Evolutionary conservation across 2,329 filamentous ascomycete species (phyloP).

Genomic region (Aspergillus alliaceus): DNA sequence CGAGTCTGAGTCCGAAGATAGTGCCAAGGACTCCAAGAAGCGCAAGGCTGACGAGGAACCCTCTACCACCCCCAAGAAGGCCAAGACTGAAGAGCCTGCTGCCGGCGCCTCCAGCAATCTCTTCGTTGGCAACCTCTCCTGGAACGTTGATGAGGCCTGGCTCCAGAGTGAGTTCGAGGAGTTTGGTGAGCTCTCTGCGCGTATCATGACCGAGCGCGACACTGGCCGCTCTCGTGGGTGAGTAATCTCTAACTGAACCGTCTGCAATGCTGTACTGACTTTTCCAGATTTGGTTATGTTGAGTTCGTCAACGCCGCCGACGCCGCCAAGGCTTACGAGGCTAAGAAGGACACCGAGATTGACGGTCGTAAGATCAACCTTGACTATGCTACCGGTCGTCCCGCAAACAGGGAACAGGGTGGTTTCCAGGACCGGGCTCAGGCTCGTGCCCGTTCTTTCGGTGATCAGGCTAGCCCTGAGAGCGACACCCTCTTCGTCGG

Average conservation of each 20-base stretch:
- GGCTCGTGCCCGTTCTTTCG: conserved; percentile 57
- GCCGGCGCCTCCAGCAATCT: conserved; percentile 59
- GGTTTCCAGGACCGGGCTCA: conserved; percentile 65
- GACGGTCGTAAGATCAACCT: conserved; percentile 75
- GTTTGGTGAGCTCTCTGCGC: conserved; percentile 70
- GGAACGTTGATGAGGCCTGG: conserved; percentile 83
- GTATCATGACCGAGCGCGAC: conserved; percentile 80
- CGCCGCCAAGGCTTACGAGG: conserved; percentile 70
- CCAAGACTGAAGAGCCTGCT: conserved; percentile 54
- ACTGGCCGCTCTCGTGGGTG: conserved; percentile 80
- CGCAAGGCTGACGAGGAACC: conserved; percentile 51
- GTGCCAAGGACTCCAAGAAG: conserved; percentile 43
- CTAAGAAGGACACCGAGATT: conserved; percentile 72
- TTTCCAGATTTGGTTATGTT: conserved; percentile 76
- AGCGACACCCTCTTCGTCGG: conserved; percentile 88
- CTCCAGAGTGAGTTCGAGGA: conserved; percentile 78
- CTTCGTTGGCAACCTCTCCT: conserved; percentile 87
- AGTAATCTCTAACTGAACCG: conserved; percentile 22
- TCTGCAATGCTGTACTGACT: conserved; percentile 4
- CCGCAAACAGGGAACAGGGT: conserved; percentile 52
- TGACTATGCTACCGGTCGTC: conserved; percentile 71
- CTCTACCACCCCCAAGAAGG: conserved; percentile 55
- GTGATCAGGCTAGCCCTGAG: conserved; percentile 76
- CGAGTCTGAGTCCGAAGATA: conserved; percentile 35
- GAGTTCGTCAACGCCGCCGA: conserved; percentile 72